phyloP scores from a whole-genome alignment of 805 yeast genomes.

The Candida manassasensis region DNA sequence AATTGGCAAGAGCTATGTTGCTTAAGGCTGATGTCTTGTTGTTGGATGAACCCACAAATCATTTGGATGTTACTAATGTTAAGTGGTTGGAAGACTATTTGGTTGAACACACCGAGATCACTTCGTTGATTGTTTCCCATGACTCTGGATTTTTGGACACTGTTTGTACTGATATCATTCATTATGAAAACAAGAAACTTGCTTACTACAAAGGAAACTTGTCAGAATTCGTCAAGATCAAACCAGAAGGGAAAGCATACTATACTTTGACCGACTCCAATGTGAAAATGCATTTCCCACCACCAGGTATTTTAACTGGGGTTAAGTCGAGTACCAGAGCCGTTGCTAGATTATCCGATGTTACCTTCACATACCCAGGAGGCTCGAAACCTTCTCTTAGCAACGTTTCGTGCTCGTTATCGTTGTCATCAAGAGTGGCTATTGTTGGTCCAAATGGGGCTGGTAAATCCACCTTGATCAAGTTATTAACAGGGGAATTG shows the following conservation, averaged over 20 bases:
- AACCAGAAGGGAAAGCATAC: slow-evolving; percentile 95
- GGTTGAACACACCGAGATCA: slow-evolving; percentile 75
- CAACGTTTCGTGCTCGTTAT: slow-evolving; percentile 82
- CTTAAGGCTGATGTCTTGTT: slow-evolving; percentile 94
- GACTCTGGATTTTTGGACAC: slow-evolving; percentile 94
- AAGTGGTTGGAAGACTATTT: slow-evolving; percentile 91
- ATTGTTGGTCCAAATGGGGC: slow-evolving; percentile 98
- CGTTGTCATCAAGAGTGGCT: slow-evolving; percentile 95
- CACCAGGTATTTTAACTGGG: slow-evolving; percentile 97
- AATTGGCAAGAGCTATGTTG: slow-evolving; percentile 97
- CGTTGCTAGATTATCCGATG: slow-evolving; percentile 81
- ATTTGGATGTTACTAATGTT: slow-evolving; percentile 90
- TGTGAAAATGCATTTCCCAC: slow-evolving; percentile 97
- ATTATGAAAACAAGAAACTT: slow-evolving; percentile 90
- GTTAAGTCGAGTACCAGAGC: slow-evolving; percentile 93
- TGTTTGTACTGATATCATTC: slow-evolving; percentile 95
- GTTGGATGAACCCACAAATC: slow-evolving; percentile 98
- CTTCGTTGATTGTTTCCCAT: slow-evolving; percentile 94
- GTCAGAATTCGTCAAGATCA: slow-evolving; percentile 83
- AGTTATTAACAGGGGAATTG: slow-evolving; percentile 86
- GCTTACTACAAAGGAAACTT: slow-evolving; percentile 95
- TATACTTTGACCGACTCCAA: slow-evolving; percentile 89
- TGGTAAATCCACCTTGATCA: slow-evolving; percentile 94
- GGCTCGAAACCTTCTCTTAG: slow-evolving; percentile 75
- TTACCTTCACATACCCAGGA: slow-evolving; percentile 87